phyloP scores from a whole-genome alignment of 331 rosid species.

The Spiraea crenata region DNA sequence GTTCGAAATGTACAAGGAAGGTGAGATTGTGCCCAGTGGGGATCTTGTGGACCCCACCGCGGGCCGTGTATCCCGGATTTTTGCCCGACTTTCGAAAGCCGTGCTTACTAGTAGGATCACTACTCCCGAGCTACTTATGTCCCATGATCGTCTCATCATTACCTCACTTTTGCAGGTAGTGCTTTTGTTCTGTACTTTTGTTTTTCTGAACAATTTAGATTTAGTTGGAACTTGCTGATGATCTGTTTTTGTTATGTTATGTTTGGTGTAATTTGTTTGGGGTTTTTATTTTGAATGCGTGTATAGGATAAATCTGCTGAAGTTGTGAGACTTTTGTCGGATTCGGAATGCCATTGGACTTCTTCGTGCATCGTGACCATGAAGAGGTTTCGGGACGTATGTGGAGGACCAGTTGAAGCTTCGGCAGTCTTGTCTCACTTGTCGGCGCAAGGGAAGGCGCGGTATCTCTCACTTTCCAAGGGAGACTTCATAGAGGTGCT shows the following conservation, averaged over 20 bases:
- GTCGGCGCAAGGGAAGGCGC: slow-evolving; percentile 65
- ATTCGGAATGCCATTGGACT: slow-evolving; percentile 74
- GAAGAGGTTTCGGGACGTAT: slow-evolving; percentile 60
- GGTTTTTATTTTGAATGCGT: neutral
- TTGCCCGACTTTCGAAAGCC: slow-evolving; percentile 43
- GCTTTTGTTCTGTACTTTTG: neutral
- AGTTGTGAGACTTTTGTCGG: slow-evolving; percentile 53
- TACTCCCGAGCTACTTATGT: slow-evolving; percentile 25
- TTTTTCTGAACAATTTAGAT: too few relatives aligned
- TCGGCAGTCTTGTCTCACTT: slow-evolving; percentile 64
- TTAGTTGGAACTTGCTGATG: too few relatives aligned
- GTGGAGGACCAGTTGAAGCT: slow-evolving; percentile 65
- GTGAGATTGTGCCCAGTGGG: slow-evolving; percentile 50
- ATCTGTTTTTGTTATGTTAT: too few relatives aligned
- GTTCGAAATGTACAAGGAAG: slow-evolving; percentile 72
- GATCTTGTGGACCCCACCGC: slow-evolving; percentile 61
- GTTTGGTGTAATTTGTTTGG: neutral
- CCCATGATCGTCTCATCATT: slow-evolving; percentile 47
- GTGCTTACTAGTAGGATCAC: slow-evolving; percentile 29
- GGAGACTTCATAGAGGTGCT: slow-evolving; percentile 65
- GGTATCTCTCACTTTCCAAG: slow-evolving; percentile 43
- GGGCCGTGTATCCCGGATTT: slow-evolving; percentile 50
- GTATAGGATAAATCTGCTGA: slow-evolving; percentile 65
- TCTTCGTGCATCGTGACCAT: slow-evolving; percentile 60
- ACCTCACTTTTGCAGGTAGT: slow-evolving; percentile 56